A percentile compares a stretch with the other conserved stretches of the same genome.
Conservation (phyloP, 805 yeast species). For the Kodamaea leandrae region DNA sequence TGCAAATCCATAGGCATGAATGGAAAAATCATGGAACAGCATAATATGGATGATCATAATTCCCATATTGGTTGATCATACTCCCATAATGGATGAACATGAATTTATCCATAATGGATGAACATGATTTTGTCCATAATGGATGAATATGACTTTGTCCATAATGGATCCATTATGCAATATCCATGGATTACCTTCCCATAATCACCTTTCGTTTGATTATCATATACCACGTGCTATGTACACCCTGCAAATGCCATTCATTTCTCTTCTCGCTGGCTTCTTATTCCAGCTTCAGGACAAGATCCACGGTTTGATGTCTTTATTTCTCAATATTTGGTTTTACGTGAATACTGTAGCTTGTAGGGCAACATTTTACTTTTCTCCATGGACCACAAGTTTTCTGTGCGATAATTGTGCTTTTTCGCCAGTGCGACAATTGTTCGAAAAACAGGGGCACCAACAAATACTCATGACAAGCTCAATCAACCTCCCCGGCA, state of each 20-base stretch:
- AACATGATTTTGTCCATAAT: no score
- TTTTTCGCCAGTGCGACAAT: not conserved
- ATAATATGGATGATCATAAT: no score
- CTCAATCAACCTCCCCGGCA: constrained; percentile 4
- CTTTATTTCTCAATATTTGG: constrained; percentile 5
- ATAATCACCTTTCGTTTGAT: no score
- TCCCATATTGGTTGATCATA: no score
- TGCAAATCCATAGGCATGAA: constrained; percentile 61
- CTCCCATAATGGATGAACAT: not conserved
- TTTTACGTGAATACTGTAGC: constrained; percentile 7
- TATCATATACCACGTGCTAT: no score
- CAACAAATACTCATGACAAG: constrained; percentile 1
- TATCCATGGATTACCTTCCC: no score
- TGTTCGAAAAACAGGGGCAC: constrained; percentile 7
- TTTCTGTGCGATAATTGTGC: not conserved
- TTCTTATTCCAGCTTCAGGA: not conserved
- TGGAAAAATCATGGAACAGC: not conserved
- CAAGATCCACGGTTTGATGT: constrained; percentile 3
- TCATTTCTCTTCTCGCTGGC: constrained; percentile 1
- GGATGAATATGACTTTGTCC: no score
- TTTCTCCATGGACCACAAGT: not conserved
- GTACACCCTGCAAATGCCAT: not conserved
- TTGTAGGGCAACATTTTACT: not conserved
- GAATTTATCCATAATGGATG: not conserved
- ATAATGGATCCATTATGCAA: no score